Conservation (phyloP, 108 stramenopile genomes). For the Cafeteria roenbergensis region DNA sequence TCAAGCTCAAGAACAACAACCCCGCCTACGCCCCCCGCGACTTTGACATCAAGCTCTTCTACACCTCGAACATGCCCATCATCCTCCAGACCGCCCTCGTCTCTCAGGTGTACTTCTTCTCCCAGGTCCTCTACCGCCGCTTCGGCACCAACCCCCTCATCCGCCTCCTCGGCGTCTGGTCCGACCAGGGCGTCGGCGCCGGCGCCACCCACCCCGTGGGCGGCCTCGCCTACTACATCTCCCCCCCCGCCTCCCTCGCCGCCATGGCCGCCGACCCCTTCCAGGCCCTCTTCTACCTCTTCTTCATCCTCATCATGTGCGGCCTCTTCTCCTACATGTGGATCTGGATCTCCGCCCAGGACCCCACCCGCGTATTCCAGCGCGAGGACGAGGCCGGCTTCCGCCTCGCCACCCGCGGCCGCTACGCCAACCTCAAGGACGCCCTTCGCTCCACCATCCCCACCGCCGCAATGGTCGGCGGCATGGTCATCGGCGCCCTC, state of each 20-base stretch:
- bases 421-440: slow-evolving; percentile 71
- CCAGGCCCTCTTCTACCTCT: slow-evolving; percentile 91
- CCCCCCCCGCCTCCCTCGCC: slow-evolving; percentile 72
- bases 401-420: slow-evolving; percentile 11
- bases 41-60: slow-evolving; percentile 72
- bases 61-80: slow-evolving; percentile 99
- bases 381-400: too few species aligned
- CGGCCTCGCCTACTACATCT: slow-evolving; percentile 98
- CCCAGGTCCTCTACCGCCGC: slow-evolving; percentile 92
- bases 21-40: slow-evolving; percentile 23
- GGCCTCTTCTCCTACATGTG: slow-evolving; percentile 96
- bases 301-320: slow-evolving; percentile 88
- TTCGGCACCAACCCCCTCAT: slow-evolving; percentile 85
- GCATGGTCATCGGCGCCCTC: slow-evolving; percentile 97
- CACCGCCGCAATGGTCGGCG: slow-evolving; percentile 93
- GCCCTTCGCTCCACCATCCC: slow-evolving; percentile 98
- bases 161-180: slow-evolving; percentile 92
- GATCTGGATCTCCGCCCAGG: slow-evolving; percentile 95
- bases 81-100: slow-evolving; percentile 95
- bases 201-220: slow-evolving; percentile 86
- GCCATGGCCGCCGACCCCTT: slow-evolving; percentile 94
- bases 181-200: slow-evolving; percentile 68
- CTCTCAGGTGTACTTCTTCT: slow-evolving; percentile 93
- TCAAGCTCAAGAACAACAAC: slow-evolving; percentile 49
- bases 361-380: slow-evolving; percentile 13